Evolutionary conservation across 441 rosid species (phyloP).

Genomic region (Aleurites moluccanus): DNA sequence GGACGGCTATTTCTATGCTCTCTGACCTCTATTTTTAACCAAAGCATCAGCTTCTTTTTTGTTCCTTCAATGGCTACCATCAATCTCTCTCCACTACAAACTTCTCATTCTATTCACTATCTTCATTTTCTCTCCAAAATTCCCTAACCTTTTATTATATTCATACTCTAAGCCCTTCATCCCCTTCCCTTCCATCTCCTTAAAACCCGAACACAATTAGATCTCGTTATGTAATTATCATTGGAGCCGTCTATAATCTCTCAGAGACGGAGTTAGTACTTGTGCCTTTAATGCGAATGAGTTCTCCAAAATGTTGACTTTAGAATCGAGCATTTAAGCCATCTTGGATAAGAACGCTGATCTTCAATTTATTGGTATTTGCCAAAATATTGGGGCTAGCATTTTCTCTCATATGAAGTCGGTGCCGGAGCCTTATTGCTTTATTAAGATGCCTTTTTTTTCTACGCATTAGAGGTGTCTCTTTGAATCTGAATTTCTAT

Average conservation of each 20-base stretch:
- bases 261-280: slow-evolving; percentile 50
- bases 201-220: slow-evolving; percentile 27
- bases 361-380: slow-evolving; percentile 84
- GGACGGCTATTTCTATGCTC: neutral
- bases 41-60: neutral
- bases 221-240: slow-evolving; percentile 40
- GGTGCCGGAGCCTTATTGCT: slow-evolving; percentile 68
- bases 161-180: slow-evolving; percentile 41
- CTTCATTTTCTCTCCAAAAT: slow-evolving; percentile 33
- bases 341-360: slow-evolving; percentile 57
- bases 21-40: neutral
- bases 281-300: slow-evolving; percentile 40
- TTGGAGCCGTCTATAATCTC: slow-evolving; percentile 50
- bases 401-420: slow-evolving; percentile 60
- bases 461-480: neutral
- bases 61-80: slow-evolving; percentile 48
- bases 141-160: slow-evolving; percentile 38
- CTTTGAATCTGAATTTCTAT: neutral
- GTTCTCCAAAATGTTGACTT: slow-evolving; percentile 40
- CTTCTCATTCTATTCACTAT: slow-evolving; percentile 41
- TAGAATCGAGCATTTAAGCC: slow-evolving; percentile 78
- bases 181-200: slow-evolving; percentile 39
- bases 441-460: slow-evolving; percentile 54
- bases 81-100: slow-evolving; percentile 37
- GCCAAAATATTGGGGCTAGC: slow-evolving; percentile 76